phyloP scores from a whole-genome alignment of 768 basidiomycete genomes.

The Mycena polygramma region DNA sequence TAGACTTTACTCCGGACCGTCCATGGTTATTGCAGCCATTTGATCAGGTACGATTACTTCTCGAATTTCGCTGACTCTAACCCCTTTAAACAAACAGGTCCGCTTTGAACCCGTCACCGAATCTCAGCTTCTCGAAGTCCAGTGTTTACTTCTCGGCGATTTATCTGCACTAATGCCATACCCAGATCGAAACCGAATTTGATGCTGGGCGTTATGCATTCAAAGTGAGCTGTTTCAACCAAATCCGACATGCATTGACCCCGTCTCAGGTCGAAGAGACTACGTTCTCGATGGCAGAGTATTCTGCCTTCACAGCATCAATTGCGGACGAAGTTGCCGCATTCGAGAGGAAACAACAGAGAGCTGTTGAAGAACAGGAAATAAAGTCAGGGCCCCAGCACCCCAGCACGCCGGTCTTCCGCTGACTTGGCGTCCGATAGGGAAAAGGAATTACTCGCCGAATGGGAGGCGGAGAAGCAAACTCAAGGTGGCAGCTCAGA shows the following conservation, averaged over 20 bases:
- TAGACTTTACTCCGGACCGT: slow-evolving; percentile 56
- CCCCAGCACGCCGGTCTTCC: neutral
- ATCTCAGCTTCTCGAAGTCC: slow-evolving; percentile 64
- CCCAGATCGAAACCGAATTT: slow-evolving; percentile 64
- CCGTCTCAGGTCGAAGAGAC: slow-evolving; percentile 60
- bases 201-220: slow-evolving; percentile 67
- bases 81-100: slow-evolving; percentile 49
- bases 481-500: neutral
- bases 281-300: slow-evolving; percentile 66
- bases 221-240: slow-evolving; percentile 49
- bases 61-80: neutral
- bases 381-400: slow-evolving; percentile 49
- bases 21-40: slow-evolving; percentile 76
- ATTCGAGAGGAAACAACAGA: slow-evolving; percentile 57
- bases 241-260: slow-evolving; percentile 6
- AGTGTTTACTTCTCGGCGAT: slow-evolving; percentile 1
- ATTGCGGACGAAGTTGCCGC: slow-evolving; percentile 56
- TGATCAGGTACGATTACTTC: slow-evolving; percentile 61
- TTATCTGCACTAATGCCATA: neutral
- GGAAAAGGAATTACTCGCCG: slow-evolving; percentile 55
- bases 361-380: slow-evolving; percentile 54
- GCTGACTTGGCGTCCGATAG: slow-evolving; percentile 40
- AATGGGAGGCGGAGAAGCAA: slow-evolving; percentile 56
- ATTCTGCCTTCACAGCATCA: slow-evolving; percentile 56
- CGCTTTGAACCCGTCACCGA: slow-evolving; percentile 63